phyloP scores from a whole-genome alignment of 352 stramenopile species.

The Phytophthora sojae region DNA sequence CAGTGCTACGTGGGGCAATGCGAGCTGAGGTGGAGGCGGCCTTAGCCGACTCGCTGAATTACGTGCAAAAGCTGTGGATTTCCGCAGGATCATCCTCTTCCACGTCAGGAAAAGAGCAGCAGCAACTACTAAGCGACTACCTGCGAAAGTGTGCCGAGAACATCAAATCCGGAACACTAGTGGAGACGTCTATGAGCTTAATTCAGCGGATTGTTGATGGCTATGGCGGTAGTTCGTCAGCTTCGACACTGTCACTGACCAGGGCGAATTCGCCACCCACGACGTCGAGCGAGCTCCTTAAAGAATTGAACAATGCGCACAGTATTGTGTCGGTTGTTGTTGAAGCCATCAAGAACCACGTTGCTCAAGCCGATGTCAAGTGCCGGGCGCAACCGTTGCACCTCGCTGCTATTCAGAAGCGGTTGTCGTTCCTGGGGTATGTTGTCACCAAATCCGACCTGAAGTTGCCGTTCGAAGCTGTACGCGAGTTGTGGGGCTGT shows the following conservation, averaged over 20 bases:
- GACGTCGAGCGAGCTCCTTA: conserved; percentile 66
- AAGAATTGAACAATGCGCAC: conserved; percentile 72
- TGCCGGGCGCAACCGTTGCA: conserved; percentile 16
- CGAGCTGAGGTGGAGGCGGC: conserved; percentile 60
- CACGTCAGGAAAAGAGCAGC: conserved; percentile 70
- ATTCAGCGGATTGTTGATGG: conserved; percentile 76
- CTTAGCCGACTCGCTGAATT: conserved; percentile 77
- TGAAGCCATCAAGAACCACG: conserved; percentile 60
- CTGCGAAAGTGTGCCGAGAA: conserved; percentile 76
- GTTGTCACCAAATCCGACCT: conserved; percentile 79
- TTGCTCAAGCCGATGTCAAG: conserved; percentile 29
- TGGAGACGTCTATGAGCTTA: conserved; percentile 83
- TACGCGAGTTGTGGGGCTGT: conserved; percentile 68
- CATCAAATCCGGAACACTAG: conserved; percentile 58
- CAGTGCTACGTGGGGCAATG: conserved; percentile 43
- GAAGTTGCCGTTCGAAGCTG: conserved; percentile 66
- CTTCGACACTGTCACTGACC: conserved; percentile 52
- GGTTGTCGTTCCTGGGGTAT: conserved; percentile 80
- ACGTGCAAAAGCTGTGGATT: conserved; percentile 74
- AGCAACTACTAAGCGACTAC: conserved; percentile 78
- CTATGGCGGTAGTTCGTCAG: conserved; percentile 40
- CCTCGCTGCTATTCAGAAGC: conserved; percentile 42
- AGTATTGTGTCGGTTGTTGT: conserved; percentile 67
- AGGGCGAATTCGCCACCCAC: conserved; percentile 43
- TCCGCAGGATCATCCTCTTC: conserved; percentile 52